Evolutionary conservation across 768 basidiomycete species (phyloP).

Genomic region (Antrodiella citrinella): DNA sequence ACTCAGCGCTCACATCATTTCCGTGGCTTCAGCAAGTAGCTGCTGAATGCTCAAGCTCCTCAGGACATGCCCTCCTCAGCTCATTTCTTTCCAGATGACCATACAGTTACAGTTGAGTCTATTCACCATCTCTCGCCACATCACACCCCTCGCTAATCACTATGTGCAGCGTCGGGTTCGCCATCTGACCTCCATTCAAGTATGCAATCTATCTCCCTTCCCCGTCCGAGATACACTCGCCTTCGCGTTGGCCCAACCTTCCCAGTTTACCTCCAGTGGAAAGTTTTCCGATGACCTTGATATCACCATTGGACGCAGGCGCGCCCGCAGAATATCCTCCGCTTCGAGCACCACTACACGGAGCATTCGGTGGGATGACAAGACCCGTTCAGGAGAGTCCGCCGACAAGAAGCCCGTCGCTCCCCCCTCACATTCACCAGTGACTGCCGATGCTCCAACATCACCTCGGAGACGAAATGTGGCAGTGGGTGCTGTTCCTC

Average conservation of each 20-base stretch:
- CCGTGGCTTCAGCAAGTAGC: no score
- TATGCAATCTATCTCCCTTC: constrained; percentile 80
- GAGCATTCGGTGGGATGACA: constrained; percentile 37
- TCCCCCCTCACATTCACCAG: constrained; percentile 18
- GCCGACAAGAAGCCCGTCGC: constrained; percentile 29
- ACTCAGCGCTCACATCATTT: no score
- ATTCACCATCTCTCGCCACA: no score
- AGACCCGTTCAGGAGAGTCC: neutral
- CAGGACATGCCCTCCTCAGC: no score
- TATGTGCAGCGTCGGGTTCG: constrained; percentile 52
- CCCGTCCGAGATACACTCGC: constrained; percentile 73
- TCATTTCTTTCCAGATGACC: no score
- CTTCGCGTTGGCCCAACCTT: constrained; percentile 63
- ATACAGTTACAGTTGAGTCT: no score
- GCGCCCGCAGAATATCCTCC: constrained; percentile 52
- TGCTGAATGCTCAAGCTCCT: no score
- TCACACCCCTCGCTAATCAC: no score
- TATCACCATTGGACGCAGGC: constrained; percentile 47
- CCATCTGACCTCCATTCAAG: constrained; percentile 64
- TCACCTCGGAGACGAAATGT: neutral
- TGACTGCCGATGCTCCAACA: neutral
- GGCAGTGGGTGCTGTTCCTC: no score
- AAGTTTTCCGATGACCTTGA: constrained; percentile 67
- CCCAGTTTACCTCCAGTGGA: constrained; percentile 50
- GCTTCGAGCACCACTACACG: constrained; percentile 46